Conservation (phyloP, 2,329 filamentous ascomycete species). For the Fusarium irregulare region DNA sequence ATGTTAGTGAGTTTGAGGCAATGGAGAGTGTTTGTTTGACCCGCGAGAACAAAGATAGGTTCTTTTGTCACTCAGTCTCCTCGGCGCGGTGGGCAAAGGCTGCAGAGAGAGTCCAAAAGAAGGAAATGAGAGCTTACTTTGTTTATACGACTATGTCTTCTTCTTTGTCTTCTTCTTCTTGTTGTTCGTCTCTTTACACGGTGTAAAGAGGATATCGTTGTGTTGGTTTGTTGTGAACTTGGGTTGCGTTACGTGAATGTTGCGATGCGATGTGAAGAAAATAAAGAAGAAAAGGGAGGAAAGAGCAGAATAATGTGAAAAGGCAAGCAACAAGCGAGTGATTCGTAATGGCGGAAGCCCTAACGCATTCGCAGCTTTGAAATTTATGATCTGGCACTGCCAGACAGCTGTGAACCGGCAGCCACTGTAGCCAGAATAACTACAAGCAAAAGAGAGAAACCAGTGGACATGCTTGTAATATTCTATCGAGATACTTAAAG, state of each 20-base stretch:
- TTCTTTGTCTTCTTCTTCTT: too few relatives aligned
- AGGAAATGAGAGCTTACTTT: too few relatives aligned
- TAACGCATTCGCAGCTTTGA: neutral
- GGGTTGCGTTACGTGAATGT: neutral
- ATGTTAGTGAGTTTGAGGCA: neutral
- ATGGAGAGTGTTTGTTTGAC: neutral
- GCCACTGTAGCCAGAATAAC: neutral
- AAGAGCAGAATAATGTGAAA: neutral
- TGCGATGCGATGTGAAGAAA: neutral
- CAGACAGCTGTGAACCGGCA: neutral
- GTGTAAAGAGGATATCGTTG: neutral
- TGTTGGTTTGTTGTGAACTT: neutral
- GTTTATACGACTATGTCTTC: too few relatives aligned
- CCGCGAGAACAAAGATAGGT: neutral
- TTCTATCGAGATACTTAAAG: too few relatives aligned
- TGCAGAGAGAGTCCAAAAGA: too few relatives aligned
- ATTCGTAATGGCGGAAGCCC: neutral
- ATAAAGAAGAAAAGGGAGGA: too few relatives aligned
- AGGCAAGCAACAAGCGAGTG: neutral
- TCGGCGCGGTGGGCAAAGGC: too few relatives aligned
- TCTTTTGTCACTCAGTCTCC: too few relatives aligned
- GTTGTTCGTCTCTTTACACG: too few relatives aligned
- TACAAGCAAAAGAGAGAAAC: neutral
- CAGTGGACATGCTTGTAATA: too few relatives aligned
- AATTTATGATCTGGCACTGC: neutral